Base-by-base conservation (phyloP, 164 flowering plant genomes). In the Malania oleifera region DNA sequence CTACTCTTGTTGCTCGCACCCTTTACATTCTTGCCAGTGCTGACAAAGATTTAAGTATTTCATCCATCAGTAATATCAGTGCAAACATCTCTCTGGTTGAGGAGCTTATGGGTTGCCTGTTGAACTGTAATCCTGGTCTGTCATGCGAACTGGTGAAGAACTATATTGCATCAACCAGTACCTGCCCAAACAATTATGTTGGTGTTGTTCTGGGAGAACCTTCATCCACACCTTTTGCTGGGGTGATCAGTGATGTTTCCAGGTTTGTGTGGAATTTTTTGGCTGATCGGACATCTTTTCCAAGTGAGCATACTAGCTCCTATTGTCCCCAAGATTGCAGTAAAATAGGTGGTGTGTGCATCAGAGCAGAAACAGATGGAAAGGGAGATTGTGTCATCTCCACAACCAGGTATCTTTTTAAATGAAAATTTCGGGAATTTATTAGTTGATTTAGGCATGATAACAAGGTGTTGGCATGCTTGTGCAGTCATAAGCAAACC, bases 251-350 rank as follows among this genome's bases (percentile, higher is more conserved):
- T 54, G 97, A 93, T 61, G 54, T 78, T 55, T 79, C 98, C 50
- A 75, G 98, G 62, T 90, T 93, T 43, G 41, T 89, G 24, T 90
- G 95, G 95, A 87, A 87, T 67, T 93, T 87, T 75, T 61, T 93
- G 57, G 96, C 97, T 9, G 92, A 93, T 31, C 82, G 69, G 67
- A 90, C 97, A 48, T 78, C 98, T 39, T 41, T 26, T 29, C 77
- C 64, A 2, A 65, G 46, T 40, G 57, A 66, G 37, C 75, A 76
- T 67, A 47, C 25, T 24, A 70, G 73, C 59, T 75, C 86, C 24
- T 45, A 54, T 53, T 90, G 98, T 77, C 67, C 89, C 2, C 48
- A 77, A 63, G 73, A 60, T 56, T 93, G 98, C 68, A 63, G 65
- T 59, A 72, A 67, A n/a, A 29, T 54, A 22, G 82, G 71, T 61